Base-by-base conservation (phyloP, 805 yeast genomes). In the Metschnikowia arizonensis region DNA sequence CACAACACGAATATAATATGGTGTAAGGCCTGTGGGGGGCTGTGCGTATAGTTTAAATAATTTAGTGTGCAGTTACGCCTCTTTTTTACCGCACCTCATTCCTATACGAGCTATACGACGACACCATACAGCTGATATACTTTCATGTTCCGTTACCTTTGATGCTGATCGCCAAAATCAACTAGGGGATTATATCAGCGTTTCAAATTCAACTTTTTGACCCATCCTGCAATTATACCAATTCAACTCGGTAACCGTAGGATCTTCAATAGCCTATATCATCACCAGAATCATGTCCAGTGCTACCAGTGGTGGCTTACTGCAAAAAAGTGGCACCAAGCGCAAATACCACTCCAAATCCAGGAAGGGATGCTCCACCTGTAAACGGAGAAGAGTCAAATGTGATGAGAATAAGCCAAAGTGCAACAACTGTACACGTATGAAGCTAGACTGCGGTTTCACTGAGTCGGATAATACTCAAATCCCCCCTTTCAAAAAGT, bases 311-410 rank as follows among this genome's bases (percentile, higher is more conserved):
- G 39, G 33, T 8, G 21, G 38, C 21, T 21, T 29, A 4, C n/a
- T 5, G 24, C 45, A 25, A 26, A 36, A 25, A 12, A 28, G 21
- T 28, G 31, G 40, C 40, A 12, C 25, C 25, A 90, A 88, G 65
- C 75, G 97, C 36, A 85, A 87, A 58, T 91, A 84, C 58, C 98
- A 91, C 61, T 85, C 82, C 48, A 91, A 91, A 64, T 85, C 95
- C 29, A 78, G 95, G 46, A 78, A 80, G 46, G 98, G 98, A 0
- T 90, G 98, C 66, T 77, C 82, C 32, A 86, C 95, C 2, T 90
- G 98, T 66, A 90, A 90, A 60, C 77, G 79, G 52, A 77, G 98
- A 56, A 72, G 97, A 42, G 97, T 91, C 33, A 90, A 90, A 61
- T 90, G 98, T 71, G 97, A 90, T 61, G 97, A 91, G 63, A 69